Evolutionary conservation across 305 asterid species (phyloP).

Genomic region (Andrographis paniculata): DNA sequence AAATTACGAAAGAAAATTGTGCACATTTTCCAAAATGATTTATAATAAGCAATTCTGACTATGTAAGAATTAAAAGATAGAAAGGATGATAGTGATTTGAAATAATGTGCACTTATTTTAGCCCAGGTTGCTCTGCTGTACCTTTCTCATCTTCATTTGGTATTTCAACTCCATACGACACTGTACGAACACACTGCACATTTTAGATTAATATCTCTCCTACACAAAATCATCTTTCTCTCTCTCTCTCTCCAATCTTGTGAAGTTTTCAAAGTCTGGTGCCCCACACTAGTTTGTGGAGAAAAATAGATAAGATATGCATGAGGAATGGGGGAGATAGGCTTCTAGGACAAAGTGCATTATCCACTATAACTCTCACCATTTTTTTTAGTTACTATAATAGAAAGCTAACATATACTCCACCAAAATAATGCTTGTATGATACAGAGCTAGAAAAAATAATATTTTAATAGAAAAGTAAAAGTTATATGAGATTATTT

Average conservation of each 20-base stretch:
- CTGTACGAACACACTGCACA: slow-evolving; percentile 35
- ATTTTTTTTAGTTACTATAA: no score
- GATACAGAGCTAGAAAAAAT: no score
- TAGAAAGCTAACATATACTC: no score
- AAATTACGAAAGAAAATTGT: no score
- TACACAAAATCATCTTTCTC: not conserved
- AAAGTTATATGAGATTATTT: no score
- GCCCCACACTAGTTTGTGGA: not conserved
- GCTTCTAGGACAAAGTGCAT: not conserved
- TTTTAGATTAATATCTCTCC: not conserved
- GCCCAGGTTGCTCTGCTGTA: slow-evolving; percentile 38
- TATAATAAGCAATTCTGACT: no score
- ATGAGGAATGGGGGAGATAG: not conserved
- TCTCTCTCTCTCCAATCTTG: not conserved
- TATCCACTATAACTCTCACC: not conserved
- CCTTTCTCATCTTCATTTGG: slow-evolving; percentile 22
- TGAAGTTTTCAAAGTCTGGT: not conserved
- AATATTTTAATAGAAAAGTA: no score
- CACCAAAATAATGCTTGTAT: no score
- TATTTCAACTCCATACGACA: slow-evolving; percentile 34
- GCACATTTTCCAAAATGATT: no score
- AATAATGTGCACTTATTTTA: slow-evolving; percentile 16
- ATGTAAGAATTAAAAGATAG: no score
- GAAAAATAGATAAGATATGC: slow-evolving; percentile 1
- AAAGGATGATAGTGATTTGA: slow-evolving; percentile 29